Evolutionary conservation across 2,329 filamentous ascomycete genomes (phyloP), one percentile per base, ranked within the genome.

Genomic region (Ilyonectria destructans): DNA sequence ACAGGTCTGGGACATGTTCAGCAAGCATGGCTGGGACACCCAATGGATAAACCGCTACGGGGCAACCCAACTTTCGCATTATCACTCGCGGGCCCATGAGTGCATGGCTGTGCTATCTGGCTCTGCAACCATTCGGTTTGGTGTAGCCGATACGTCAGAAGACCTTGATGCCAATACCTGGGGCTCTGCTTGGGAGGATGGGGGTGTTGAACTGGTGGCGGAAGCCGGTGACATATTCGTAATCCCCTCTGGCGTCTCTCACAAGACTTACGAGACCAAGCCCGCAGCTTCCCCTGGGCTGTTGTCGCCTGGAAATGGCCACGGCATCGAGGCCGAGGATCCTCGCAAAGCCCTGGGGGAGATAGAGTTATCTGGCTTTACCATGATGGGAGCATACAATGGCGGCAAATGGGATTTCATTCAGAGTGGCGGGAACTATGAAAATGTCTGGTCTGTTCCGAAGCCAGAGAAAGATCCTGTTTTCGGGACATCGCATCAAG

Each of bases 21-120:
- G 7, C 40, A n/a, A 43, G 15, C 88, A 90, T 69, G 84, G 79
- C 29, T 90, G 88, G 88, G 74, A 84, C 35, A 82, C 83, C 0
- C 83, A 87, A 67, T 90, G 88, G 88, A 85, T 90, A 56, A 86
- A 85, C 68, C 85, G 87, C 40, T 91, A 90, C 75, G 85, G 86
- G 1, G 77, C 80, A 6, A 87, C 87, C 0, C 88, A 89, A 64
- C 58, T 74, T 13, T 87, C 88, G 0, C 89, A 90, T 77, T 90
- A 89, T 71, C 89, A 90, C 76, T 86, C 85, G 3, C 73, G 77
- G 9, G 83, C 85, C 0, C 88, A 90, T 71, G 89, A 91, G 78
- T 85, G 84, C 75, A 89, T 90, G 86, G 84, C 81, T 21, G 87
- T 90, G 0, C 80, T 89, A 0, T 85, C 85, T 0, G 88, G 87